These are phyloP conservation scores for Lecanoromycetidae sp. DNA, from an alignment of 2,329 filamentous ascomycete species.

Conservation along the genomic window DNA sequence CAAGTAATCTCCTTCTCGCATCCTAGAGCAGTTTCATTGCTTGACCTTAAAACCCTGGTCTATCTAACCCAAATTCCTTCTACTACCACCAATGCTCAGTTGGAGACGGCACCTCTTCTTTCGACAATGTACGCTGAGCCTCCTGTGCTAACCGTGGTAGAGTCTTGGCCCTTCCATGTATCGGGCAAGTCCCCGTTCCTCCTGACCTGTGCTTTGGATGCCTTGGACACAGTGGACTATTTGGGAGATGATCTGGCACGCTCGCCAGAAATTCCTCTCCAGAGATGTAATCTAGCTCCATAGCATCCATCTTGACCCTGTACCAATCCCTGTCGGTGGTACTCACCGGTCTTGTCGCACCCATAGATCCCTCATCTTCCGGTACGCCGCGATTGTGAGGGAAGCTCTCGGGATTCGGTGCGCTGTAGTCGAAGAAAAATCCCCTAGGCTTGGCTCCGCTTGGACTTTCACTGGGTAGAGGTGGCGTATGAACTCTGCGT, in stretches of 20 bases:
- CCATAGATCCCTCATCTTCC: neutral
- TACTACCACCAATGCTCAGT: too few species aligned
- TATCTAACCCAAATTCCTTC: too few species aligned
- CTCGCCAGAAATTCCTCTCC: slow-evolving; percentile 27
- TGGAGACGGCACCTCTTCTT: too few species aligned
- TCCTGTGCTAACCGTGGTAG: too few species aligned
- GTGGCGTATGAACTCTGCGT: slow-evolving; percentile 21
- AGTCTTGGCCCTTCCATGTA: slow-evolving; percentile 25
- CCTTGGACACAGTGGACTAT: slow-evolving; percentile 30
- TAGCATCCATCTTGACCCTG: slow-evolving; percentile 11
- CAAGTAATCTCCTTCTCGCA: too few species aligned
- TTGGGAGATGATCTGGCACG: slow-evolving; percentile 32
- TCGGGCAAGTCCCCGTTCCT: slow-evolving; percentile 29
- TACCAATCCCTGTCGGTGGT: slow-evolving; percentile 15
- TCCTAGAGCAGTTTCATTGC: too few species aligned
- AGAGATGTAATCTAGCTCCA: neutral
- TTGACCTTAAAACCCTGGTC: too few species aligned
- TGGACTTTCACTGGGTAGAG: slow-evolving; percentile 8
- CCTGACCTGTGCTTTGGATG: slow-evolving; percentile 26
- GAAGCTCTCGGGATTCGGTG: neutral
- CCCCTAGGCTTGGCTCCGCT: slow-evolving; percentile 10
- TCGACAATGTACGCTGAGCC: too few species aligned
- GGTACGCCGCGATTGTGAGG: neutral
- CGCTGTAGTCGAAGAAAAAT: slow-evolving; percentile 21
- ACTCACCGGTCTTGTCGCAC: neutral